phyloP scores from a whole-genome alignment of 225 moss, liverwort and hornwort genomes.

The Sphagnum tenellum region DNA sequence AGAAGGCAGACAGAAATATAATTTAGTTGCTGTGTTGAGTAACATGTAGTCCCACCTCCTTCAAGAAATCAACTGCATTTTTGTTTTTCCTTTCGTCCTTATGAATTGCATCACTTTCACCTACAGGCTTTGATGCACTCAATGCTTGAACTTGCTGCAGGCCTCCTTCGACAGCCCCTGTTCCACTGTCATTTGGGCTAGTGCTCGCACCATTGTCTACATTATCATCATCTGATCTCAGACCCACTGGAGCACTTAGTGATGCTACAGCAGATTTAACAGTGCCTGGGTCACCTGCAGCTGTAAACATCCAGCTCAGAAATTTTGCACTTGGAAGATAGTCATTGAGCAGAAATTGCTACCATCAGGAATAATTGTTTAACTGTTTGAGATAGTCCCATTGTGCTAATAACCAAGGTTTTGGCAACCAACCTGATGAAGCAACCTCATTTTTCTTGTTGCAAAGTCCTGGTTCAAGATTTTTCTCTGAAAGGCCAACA shows the following conservation, averaged over 20 bases:
- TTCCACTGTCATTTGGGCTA: too few relatives aligned
- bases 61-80: conserved; percentile 56
- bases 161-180: too few relatives aligned
- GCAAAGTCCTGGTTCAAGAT: conserved; percentile 28
- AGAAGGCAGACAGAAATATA: too few relatives aligned
- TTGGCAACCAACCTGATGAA: conserved; percentile 15
- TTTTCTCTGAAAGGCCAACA: conserved; percentile 13
- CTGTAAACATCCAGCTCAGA: background rate
- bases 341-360: too few relatives aligned
- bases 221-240: conserved; percentile 42
- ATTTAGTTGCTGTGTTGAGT: too few relatives aligned
- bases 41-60: conserved; percentile 41
- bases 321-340: too few relatives aligned
- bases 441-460: conserved; percentile 11
- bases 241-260: conserved; percentile 15
- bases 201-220: too few relatives aligned
- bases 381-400: too few relatives aligned
- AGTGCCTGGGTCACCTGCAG: conserved; percentile 11
- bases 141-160: too few relatives aligned
- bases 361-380: too few relatives aligned
- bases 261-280: conserved; percentile 5
- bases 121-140: too few relatives aligned
- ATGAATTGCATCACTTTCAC: conserved; percentile 8
- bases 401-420: too few relatives aligned
- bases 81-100: conserved; percentile 42